Conservation (phyloP, 2,329 filamentous ascomycete species). For the Ceratocystis cacaofunesta region DNA sequence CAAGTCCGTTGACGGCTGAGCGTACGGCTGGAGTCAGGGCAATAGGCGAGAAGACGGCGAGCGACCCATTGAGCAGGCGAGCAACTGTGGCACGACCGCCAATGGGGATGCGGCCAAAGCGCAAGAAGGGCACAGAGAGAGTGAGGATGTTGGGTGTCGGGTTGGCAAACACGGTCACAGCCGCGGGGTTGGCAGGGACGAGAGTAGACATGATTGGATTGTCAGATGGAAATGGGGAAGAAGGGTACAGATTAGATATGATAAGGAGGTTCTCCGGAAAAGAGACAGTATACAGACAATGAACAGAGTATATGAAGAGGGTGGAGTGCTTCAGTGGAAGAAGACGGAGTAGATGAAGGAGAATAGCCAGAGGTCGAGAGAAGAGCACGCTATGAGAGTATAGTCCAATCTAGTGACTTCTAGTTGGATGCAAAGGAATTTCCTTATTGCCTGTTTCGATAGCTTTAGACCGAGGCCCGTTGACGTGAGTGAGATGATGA, state of each 20-base stretch:
- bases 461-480: background rate
- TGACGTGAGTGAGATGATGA: background rate
- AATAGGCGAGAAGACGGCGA: constrained; percentile 86
- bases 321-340: too few species aligned
- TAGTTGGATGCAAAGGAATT: background rate
- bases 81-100: constrained; percentile 81
- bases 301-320: background rate
- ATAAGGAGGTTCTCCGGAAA: background rate
- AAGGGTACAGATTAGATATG: background rate
- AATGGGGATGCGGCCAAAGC: constrained; percentile 65
- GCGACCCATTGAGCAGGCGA: constrained; percentile 57
- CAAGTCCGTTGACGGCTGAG: constrained; percentile 46
- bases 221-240: background rate
- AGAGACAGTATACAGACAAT: background rate
- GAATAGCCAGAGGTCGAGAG: too few species aligned
- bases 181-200: constrained; percentile 54
- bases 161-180: constrained; percentile 81
- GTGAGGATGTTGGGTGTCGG: constrained; percentile 66
- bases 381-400: too few species aligned
- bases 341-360: too few species aligned
- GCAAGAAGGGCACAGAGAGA: constrained; percentile 68
- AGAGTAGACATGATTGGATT: constrained; percentile 25
- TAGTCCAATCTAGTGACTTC: too few species aligned
- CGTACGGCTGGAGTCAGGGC: constrained; percentile 64
- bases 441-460: background rate